These are phyloP conservation scores for Arthroderma sp. DNA, from an alignment of 2,329 filamentous ascomycete species.

Conservation along the genomic window DNA sequence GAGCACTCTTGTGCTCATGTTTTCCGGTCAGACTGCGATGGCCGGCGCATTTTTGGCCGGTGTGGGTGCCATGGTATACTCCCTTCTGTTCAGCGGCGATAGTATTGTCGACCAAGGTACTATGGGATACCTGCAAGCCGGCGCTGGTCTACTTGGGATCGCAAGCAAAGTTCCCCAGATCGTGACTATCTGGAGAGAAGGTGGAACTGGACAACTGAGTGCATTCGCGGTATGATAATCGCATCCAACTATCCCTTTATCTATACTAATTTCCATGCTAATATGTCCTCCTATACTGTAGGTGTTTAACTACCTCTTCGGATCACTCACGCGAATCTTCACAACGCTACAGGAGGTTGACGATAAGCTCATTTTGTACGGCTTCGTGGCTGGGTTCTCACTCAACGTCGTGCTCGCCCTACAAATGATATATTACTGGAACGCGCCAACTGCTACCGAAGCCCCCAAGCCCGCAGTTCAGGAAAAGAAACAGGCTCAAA, in stretches of 20 bases:
- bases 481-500: constrained; percentile 25
- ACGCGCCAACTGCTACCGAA: constrained; percentile 33
- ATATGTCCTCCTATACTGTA: constrained; percentile 25
- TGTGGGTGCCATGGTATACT: constrained; percentile 54
- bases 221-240: constrained; percentile 69
- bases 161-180: constrained; percentile 94
- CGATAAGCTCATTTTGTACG: constrained; percentile 90
- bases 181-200: constrained; percentile 66
- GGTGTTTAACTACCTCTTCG: constrained; percentile 96
- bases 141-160: constrained; percentile 68
- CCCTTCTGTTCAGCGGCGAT: constrained; percentile 51
- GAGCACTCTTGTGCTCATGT: constrained; percentile 72
- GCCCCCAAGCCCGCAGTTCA: constrained; percentile 1
- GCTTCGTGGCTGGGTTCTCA: constrained; percentile 81
- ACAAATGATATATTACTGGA: constrained; percentile 98
- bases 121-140: constrained; percentile 66
- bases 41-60: constrained; percentile 69
- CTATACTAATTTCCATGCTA: constrained; percentile 1
- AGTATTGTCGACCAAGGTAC: constrained; percentile 51
- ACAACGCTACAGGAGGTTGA: constrained; percentile 96
- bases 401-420: constrained; percentile 74
- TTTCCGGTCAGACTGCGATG: constrained; percentile 52
- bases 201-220: constrained; percentile 86
- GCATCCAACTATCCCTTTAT: constrained; percentile 2
- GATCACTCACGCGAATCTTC: constrained; percentile 88